A percentile compares a stretch with the other conserved stretches of the same genome.
Conservation (phyloP, 352 stramenopile genomes). For the Globisporangium cystogenes region DNA sequence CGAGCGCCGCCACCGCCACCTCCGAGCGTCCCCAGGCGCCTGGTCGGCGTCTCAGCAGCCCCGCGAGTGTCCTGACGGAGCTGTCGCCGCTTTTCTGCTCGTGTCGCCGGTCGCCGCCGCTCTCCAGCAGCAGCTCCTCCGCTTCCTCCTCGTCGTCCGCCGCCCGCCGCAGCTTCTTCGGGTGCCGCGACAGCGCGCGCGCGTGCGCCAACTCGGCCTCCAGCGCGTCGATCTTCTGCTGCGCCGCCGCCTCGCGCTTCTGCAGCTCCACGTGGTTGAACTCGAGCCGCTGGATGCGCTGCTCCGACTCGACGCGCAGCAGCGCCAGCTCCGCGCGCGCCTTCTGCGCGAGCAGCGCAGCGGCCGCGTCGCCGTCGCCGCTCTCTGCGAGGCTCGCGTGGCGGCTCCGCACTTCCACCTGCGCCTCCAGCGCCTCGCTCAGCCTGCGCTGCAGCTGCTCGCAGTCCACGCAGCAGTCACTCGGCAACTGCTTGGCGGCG, state of each 20-base stretch:
- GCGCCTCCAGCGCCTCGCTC: background rate
- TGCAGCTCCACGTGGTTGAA: slow-evolving; percentile 7
- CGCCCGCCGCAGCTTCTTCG: background rate
- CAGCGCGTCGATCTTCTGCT: slow-evolving; percentile 3
- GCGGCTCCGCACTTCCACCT: background rate
- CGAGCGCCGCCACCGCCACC: slow-evolving; percentile 2
- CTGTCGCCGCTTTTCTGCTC: too few species aligned
- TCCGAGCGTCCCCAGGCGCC: background rate
- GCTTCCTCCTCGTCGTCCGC: background rate
- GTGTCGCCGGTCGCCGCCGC: slow-evolving; percentile 1
- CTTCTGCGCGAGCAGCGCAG: background rate
- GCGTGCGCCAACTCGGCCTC: slow-evolving; percentile 4
- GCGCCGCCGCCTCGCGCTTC: slow-evolving; percentile 1
- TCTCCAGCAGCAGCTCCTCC: slow-evolving; percentile 9
- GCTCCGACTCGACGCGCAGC: slow-evolving; percentile 11
- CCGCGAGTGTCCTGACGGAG: background rate
- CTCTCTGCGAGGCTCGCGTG: background rate
- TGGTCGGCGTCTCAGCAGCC: background rate
- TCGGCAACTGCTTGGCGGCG: slow-evolving; percentile 13
- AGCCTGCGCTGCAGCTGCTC: slow-evolving; percentile 1
- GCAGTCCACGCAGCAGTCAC: background rate
- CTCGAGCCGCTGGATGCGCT: slow-evolving; percentile 34
- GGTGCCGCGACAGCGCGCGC: slow-evolving; percentile 3
- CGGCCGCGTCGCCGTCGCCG: too few species aligned
- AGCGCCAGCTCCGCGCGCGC: background rate